Base-by-base conservation (phyloP, 495 filamentous ascomycete species). In the Penicillium angulare region DNA sequence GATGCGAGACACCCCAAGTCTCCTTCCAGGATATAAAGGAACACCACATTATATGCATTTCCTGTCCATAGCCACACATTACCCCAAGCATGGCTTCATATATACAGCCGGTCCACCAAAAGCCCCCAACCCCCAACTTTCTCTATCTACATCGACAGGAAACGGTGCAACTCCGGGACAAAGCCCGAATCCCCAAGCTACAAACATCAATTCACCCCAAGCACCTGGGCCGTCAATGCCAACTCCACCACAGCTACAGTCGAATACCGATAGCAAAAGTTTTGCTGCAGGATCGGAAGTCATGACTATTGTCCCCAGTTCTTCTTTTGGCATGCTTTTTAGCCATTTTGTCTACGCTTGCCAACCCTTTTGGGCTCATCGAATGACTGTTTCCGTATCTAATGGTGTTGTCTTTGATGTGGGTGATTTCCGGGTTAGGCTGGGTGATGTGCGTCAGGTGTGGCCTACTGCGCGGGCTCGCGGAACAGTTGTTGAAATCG, bases 1-100 rank as follows among this genome's bases (percentile, higher is more conserved):
- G 3, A 69, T 78, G 64, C 66, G 68, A 26, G 74, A 78, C 42
- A 78, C 74, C 3, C 73, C 69, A 6, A 73, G 73, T 9, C 69
- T 72, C 16, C 57, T 78, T 4, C 66, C 74, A 0, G 48, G 60
- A 6, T 61, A 52, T 20, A 26, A 49, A n/a, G 63, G 59, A 13
- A 61, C 56, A 13, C 64, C 72, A 3, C 63, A 71, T 17, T 78
- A 72, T 46, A 67, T 76, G 65, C 74, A 78, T 50, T 73, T 78
- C 42, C 69, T 78, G 33, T 72, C 66, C 6, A 53, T 76, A 32
- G n/a, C n/a, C n/a, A 62, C 60, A 17, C 65, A 74, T 47, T 67
- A 72, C 55, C 61, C 69, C 7, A 65, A 61, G 23, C 69, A 73
- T 23, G 72, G 71, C 16, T 77, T 75, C 52, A 64, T 77, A 38